These are phyloP conservation scores for Aspergillus sp. DNA, from an alignment of 2,329 filamentous ascomycete genomes.

Conservation along the genomic window DNA sequence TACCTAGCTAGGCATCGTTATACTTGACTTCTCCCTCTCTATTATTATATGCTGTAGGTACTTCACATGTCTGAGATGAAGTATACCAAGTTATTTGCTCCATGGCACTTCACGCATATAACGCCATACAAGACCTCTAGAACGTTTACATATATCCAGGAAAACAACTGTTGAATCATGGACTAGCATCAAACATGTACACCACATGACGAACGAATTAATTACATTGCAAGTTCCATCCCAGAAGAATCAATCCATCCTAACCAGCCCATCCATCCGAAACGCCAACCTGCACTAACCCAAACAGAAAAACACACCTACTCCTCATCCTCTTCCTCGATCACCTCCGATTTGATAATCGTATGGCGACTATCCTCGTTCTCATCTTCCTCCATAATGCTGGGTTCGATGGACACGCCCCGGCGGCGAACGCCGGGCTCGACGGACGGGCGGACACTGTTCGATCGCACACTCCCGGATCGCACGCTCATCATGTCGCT, in stretches of 20 bases:
- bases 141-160: no score
- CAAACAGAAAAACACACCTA: conserved; percentile 4
- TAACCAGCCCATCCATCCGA: background rate
- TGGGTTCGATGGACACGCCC: conserved; percentile 33
- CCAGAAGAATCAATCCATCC: background rate
- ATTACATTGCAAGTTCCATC: conserved; percentile 11
- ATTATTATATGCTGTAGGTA: no score
- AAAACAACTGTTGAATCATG: no score
- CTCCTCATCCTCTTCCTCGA: conserved; percentile 26
- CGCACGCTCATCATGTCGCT: conserved; percentile 31
- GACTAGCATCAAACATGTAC: background rate
- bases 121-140: no score
- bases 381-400: conserved; percentile 41
- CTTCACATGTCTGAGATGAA: no score
- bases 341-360: conserved; percentile 32
- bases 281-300: conserved; percentile 16
- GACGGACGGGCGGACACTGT: conserved; percentile 31
- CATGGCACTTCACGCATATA: no score
- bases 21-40: no score
- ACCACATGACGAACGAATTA: conserved; percentile 3
- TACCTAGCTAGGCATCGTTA: no score
- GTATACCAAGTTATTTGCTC: no score
- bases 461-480: conserved; percentile 30
- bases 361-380: conserved; percentile 35
- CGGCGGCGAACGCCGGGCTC: conserved; percentile 25